Evolutionary conservation across 2,329 filamentous ascomycete species (phyloP), one percentile per base, ranked within the genome.

Genomic region (Rhynchosporium agropyri): DNA sequence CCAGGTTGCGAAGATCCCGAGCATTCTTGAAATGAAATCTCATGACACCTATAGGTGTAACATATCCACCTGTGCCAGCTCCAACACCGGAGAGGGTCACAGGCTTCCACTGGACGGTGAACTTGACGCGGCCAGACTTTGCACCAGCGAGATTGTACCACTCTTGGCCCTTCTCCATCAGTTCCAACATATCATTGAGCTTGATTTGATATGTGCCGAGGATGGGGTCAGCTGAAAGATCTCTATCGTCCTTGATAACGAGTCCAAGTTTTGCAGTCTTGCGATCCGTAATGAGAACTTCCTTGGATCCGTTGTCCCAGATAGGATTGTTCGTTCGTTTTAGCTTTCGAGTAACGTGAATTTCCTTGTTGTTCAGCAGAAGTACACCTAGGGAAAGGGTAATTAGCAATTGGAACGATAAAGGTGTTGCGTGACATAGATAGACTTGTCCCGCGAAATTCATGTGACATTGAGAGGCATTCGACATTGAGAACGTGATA

Each of bases 261-360:
- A 99, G 80, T 61, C 94, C 96, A 58, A 99, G 83, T 74, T 92
- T 95, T 62, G 95, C 93, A 74, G 86, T 88, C 79, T 92, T 96
- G 66, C 91, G 89, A 74, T 99, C 93, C 0, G 93, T 97, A 74
- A 99, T 94, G 65, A 99, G 86, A 70, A 99, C 87, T 74, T 99
- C 95, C 78, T 97, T 97, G 69, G 88, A 90, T 6, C 91, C 91
- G 74, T 98, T 89, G 60, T 94, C 89, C 89, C 93, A 99, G 71
- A 99, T 93, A 7, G 95, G 95, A 71, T 97, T 95, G 79, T 99
- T 99, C 64, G 92, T 98, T 65, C 94, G 89, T 83, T 98, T 99
- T 71, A 97, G 84, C 77, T 93, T 96, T 78, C 92, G 91, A 59
- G 93, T 96, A 62, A 87, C 83, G 71, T 97, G 92, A 4, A 98